A percentile compares a stretch with the other conserved stretches of the same genome.
These are phyloP conservation scores for Penicillium herquei DNA, from an alignment of 495 filamentous ascomycete species.

Conservation along the genomic window DNA sequence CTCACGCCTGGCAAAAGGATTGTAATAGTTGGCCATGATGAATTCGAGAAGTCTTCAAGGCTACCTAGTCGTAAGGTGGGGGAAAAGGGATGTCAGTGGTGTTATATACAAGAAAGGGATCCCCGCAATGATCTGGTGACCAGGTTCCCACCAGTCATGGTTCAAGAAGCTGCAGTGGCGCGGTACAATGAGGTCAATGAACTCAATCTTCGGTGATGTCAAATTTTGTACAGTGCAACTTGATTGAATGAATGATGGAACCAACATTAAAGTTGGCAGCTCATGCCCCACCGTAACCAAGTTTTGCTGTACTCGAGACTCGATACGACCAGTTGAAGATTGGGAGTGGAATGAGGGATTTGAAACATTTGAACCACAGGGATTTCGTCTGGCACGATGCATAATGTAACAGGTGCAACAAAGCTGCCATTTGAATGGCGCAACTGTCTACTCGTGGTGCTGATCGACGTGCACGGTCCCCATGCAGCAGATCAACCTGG, in stretches of 20 bases:
- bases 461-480: conserved; percentile 17
- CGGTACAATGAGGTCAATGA: conserved; percentile 5
- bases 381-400: not conserved
- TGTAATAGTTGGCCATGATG: conserved; percentile 43
- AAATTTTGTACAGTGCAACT: not conserved
- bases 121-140: conserved; percentile 2
- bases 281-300: not conserved
- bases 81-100: not conserved
- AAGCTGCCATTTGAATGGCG: conserved; percentile 4
- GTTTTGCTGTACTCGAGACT: not conserved
- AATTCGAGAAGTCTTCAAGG: not conserved
- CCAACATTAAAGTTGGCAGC: conserved; percentile 4
- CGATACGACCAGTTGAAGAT: too few species aligned
- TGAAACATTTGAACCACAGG: not conserved
- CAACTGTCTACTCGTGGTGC: conserved; percentile 11
- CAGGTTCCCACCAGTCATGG: not conserved
- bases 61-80: not conserved
- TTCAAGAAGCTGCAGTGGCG: conserved; percentile 1
- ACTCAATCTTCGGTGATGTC: not conserved
- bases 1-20: conserved; percentile 67
- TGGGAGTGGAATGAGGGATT: too few species aligned
- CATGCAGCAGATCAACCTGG: conserved; percentile 6
- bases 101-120: conserved; percentile 9
- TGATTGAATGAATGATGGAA: not conserved
- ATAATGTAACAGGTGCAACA: conserved; percentile 1